These are phyloP conservation scores for Herpetospermum pedunculosum DNA, from an alignment of 306 rosid genomes.

Conservation along the genomic window DNA sequence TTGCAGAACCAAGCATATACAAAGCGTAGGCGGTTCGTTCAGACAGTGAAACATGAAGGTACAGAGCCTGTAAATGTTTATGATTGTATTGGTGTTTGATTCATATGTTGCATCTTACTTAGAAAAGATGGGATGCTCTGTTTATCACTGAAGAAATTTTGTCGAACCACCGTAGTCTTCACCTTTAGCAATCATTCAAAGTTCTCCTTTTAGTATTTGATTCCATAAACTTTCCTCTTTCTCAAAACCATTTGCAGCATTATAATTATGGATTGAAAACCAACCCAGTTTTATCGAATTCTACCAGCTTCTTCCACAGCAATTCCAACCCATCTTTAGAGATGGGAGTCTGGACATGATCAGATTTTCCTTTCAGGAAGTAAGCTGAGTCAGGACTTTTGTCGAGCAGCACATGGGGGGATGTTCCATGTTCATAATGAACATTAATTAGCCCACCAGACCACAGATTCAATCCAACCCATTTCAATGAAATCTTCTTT, in stretches of 20 bases:
- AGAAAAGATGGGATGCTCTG: constrained; percentile 14
- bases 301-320: constrained; percentile 40
- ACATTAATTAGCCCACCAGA: constrained; percentile 43
- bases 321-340: constrained; percentile 38
- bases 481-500: constrained; percentile 31
- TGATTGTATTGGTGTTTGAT: not conserved
- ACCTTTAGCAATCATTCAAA: constrained; percentile 4
- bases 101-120: not conserved
- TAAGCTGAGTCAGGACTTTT: constrained; percentile 32
- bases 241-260: constrained; percentile 1
- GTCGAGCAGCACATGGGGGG: constrained; percentile 30
- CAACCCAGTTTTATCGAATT: constrained; percentile 43
- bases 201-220: constrained; percentile 16
- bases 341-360: constrained; percentile 37
- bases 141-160: constrained; percentile 16
- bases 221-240: constrained; percentile 28
- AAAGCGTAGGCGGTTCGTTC: not conserved
- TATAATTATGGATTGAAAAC: constrained; percentile 32
- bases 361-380: constrained; percentile 46
- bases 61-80: not conserved
- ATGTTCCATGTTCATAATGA: constrained; percentile 31
- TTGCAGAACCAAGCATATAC: not conserved
- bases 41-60: not conserved
- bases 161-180: constrained; percentile 14
- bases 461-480: constrained; percentile 47